These are phyloP conservation scores for Rhodamnia rubescens DNA, from an alignment of 345 rosid species.

Conservation along the genomic window DNA sequence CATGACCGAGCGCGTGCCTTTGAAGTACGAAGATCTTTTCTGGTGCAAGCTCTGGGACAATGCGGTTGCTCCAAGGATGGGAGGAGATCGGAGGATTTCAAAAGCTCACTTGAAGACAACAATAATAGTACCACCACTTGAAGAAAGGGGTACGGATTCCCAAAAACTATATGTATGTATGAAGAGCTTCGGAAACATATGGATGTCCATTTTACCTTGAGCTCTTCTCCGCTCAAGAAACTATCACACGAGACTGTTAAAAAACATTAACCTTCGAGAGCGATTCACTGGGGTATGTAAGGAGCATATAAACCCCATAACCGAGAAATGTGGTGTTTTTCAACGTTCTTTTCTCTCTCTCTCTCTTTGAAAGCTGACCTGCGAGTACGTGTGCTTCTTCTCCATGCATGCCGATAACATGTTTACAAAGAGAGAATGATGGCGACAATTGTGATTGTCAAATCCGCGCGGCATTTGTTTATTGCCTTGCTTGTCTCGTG, in stretches of 20 bases:
- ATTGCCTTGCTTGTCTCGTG: too few relatives aligned
- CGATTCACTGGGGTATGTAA: not conserved
- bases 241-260: not conserved
- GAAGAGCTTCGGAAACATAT: not conserved
- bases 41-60: not conserved
- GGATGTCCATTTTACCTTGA: not conserved
- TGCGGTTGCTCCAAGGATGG: not conserved
- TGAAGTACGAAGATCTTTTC: too few relatives aligned
- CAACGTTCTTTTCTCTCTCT: not conserved
- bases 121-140: not conserved
- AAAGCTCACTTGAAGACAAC: not conserved
- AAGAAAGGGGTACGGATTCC: not conserved
- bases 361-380: not conserved
- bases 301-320: not conserved
- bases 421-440: not conserved
- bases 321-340: not conserved
- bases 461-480: too few relatives aligned
- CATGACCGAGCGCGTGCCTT: not conserved
- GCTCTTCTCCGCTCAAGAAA: not conserved
- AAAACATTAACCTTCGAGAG: not conserved
- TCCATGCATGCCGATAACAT: not conserved
- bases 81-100: not conserved
- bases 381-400: not conserved
- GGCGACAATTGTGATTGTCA: too few relatives aligned
- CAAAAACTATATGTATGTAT: too few relatives aligned